Evolutionary conservation across 441 rosid species (phyloP), one percentile per base, ranked within the genome.

Genomic region (Populus hybrid): DNA sequence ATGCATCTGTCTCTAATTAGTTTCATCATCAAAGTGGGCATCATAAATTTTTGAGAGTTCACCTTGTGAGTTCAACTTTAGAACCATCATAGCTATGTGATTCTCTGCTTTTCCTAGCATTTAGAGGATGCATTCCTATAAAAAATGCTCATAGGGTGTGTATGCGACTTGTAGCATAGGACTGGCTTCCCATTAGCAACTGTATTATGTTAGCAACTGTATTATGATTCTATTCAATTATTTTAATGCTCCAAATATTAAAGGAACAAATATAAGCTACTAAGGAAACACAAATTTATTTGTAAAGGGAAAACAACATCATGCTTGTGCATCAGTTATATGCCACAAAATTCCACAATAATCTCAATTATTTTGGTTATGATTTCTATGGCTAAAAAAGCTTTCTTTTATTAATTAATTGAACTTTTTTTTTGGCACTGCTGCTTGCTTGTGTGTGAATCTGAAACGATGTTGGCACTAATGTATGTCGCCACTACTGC

Each of bases 241-340:
- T 34, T 14, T 40, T 28, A 65, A 76, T 38, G 21, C 14, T 70
- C 10, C 24, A 61, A 6, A 34, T 10, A 2, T 16, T 24, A 16
- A 3, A 40, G 59, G 30, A 66, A 69, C 36, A 66, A 77, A 23
- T 8, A 14, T 28, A 23, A 23, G 7, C 24, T 20, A 30, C 21
- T 70, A 59, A 40, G 23, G 63, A 26, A 66, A 73, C 1, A 6
- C 38, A 26, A 63, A 23, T n/a, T n/a, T 61, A 66, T 76, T 35
- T 18, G 24, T 16, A 2, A 36, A 46, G 24, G 42, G 12, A 75
- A 69, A 5, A 59, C 9, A 72, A 38, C 9, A 7, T 3, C 69
- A 54, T 79, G 71, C 85, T 80, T 95, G 99, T 42, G 90, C 92
- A 88, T 95, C 94, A 72, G 99, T 92, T 35, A 92, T 95, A 79